A percentile compares a stretch with the other conserved stretches of the same genome.
phyloP scores from a whole-genome alignment of 164 flowering plant species.

The Dillenia suffruticosa region DNA sequence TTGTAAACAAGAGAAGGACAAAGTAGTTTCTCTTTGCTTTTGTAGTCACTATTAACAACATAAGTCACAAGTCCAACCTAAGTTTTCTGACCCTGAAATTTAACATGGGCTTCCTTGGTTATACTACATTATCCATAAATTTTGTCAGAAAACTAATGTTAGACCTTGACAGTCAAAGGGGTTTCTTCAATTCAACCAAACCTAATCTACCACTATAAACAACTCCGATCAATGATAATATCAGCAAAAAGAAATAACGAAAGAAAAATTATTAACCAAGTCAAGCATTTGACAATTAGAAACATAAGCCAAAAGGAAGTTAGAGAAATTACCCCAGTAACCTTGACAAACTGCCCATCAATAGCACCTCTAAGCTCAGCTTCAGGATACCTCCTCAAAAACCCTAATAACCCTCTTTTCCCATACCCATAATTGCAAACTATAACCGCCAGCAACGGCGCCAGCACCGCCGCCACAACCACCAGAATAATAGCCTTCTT shows the following conservation, averaged over 20 bases:
- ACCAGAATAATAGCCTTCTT: slow-evolving; percentile 64
- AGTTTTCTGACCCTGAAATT: no score
- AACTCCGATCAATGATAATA: background rate
- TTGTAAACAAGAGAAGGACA: no score
- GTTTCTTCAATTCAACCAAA: no score
- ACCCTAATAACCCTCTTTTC: slow-evolving; percentile 54
- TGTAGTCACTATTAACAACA: no score
- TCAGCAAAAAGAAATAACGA: background rate
- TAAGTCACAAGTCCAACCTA: no score
- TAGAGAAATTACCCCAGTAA: slow-evolving; percentile 82
- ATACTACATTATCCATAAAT: no score
- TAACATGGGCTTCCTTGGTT: no score
- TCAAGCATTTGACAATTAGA: background rate
- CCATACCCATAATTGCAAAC: slow-evolving; percentile 68
- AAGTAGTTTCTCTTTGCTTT: no score
- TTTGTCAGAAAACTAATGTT: no score
- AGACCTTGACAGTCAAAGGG: no score
- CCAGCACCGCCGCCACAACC: slow-evolving; percentile 49
- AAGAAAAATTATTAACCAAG: background rate
- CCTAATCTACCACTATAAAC: no score
- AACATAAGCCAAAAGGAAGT: no score
- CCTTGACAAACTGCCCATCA: slow-evolving; percentile 90
- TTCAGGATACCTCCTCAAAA: slow-evolving; percentile 62
- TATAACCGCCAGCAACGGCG: slow-evolving; percentile 27
- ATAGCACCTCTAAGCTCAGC: slow-evolving; percentile 87